These are phyloP conservation scores for Citrus hindsii DNA, from an alignment of 345 rosid species.

Conservation along the genomic window DNA sequence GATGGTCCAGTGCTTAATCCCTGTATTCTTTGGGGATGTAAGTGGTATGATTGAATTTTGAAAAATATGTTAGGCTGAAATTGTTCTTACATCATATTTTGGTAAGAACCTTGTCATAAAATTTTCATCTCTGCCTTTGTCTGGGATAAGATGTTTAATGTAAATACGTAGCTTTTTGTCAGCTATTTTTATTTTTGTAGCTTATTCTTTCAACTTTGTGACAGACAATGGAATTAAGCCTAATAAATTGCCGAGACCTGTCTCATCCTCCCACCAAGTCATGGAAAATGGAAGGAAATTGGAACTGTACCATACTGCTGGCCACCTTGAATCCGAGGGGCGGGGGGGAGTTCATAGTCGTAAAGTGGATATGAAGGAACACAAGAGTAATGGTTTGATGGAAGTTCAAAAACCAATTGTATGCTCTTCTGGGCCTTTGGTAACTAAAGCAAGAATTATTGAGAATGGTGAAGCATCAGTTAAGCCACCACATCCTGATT, in stretches of 20 bases:
- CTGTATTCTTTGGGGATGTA: conserved; percentile 7
- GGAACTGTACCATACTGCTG: conserved; percentile 27
- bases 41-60: conserved; percentile 15
- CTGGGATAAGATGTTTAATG: conserved; percentile 3
- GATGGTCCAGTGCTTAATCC: conserved; percentile 13
- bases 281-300: conserved; percentile 43
- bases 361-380: conserved; percentile 36
- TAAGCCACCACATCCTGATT: conserved; percentile 67
- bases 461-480: conserved; percentile 35
- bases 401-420: conserved; percentile 22
- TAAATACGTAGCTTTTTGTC: neutral
- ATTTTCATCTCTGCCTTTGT: neutral
- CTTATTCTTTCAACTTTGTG: conserved; percentile 25
- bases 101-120: neutral
- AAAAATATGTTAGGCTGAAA: conserved; percentile 3
- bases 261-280: conserved; percentile 24
- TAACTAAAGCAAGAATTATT: conserved; percentile 25
- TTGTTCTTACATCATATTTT: neutral
- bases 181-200: conserved; percentile 9
- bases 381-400: conserved; percentile 41
- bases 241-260: conserved; percentile 42
- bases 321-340: conserved; percentile 19
- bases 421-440: conserved; percentile 21
- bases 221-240: conserved; percentile 47
- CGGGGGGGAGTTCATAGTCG: conserved; percentile 18